These are phyloP conservation scores for Neocallimastix lanati DNA, from an alignment of 192 early-diverging fungal species.

Conservation along the genomic window DNA sequence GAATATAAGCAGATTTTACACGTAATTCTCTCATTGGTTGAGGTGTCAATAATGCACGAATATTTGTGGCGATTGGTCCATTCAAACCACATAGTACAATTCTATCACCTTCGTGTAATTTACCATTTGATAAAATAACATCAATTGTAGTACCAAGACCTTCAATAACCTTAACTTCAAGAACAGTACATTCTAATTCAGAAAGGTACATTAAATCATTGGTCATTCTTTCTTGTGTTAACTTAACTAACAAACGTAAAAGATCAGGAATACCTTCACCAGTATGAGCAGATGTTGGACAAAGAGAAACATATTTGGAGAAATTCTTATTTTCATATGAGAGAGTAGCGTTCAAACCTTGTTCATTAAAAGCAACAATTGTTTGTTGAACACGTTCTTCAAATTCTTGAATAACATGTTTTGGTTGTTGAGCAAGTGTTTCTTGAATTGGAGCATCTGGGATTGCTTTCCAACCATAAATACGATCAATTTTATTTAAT, in stretches of 20 bases:
- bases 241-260: slow-evolving; percentile 70
- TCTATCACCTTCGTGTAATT: slow-evolving; percentile 83
- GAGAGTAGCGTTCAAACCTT: slow-evolving; percentile 79
- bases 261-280: slow-evolving; percentile 98
- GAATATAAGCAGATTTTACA: slow-evolving; percentile 87
- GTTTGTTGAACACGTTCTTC: slow-evolving; percentile 54
- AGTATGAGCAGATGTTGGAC: slow-evolving; percentile 93
- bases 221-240: slow-evolving; percentile 91
- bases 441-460: slow-evolving; percentile 66
- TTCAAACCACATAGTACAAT: slow-evolving; percentile 89
- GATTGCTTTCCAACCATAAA: slow-evolving; percentile 78
- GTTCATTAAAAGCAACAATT: slow-evolving; percentile 81
- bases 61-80: slow-evolving; percentile 81
- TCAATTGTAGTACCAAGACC: slow-evolving; percentile 96
- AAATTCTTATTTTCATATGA: slow-evolving; percentile 94
- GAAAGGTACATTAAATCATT: slow-evolving; percentile 88
- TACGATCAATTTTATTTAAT: slow-evolving; percentile 95
- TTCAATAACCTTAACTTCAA: slow-evolving; percentile 99
- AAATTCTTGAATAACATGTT: slow-evolving; percentile 65
- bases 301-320: slow-evolving; percentile 83
- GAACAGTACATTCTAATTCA: slow-evolving; percentile 88
- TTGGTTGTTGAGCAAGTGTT: slow-evolving; percentile 54
- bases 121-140: slow-evolving; percentile 87
- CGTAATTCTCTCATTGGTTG: slow-evolving; percentile 94
- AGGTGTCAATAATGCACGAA: slow-evolving; percentile 93